These are phyloP conservation scores for Helotiales sp. DNA, from an alignment of 2,329 filamentous ascomycete species.

Conservation along the genomic window DNA sequence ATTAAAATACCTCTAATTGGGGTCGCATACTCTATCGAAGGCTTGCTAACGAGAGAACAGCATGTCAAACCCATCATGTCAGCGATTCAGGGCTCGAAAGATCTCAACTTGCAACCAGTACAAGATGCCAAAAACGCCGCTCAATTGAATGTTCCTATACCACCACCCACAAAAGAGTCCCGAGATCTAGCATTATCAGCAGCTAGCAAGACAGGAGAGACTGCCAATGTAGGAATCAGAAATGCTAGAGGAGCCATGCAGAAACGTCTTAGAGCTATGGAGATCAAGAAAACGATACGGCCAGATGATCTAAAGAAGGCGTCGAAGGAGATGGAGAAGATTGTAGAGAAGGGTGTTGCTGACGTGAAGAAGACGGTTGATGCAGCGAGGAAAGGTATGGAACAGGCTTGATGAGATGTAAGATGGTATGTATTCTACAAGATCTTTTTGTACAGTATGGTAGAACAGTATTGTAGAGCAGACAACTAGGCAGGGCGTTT, in stretches of 20 bases:
- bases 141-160: slow-evolving; percentile 59
- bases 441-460: slow-evolving; percentile 28
- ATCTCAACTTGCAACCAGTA: slow-evolving; percentile 54
- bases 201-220: slow-evolving; percentile 43
- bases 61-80: slow-evolving; percentile 59
- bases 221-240: slow-evolving; percentile 38
- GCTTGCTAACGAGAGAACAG: slow-evolving; percentile 40
- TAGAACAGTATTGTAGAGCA: not conserved
- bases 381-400: slow-evolving; percentile 44
- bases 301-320: slow-evolving; percentile 48
- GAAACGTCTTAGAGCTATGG: slow-evolving; percentile 45
- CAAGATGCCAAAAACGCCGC: slow-evolving; percentile 54
- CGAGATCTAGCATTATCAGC: slow-evolving; percentile 45
- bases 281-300: slow-evolving; percentile 42
- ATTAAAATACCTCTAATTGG: too few relatives aligned
- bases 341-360: slow-evolving; percentile 43
- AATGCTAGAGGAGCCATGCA: slow-evolving; percentile 44
- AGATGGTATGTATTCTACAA: slow-evolving; percentile 27
- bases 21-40: not conserved
- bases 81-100: slow-evolving; percentile 55
- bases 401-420: slow-evolving; percentile 25
- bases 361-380: slow-evolving; percentile 47
- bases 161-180: slow-evolving; percentile 62
- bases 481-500: not conserved
- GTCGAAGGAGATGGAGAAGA: slow-evolving; percentile 47